Base-by-base conservation (phyloP, 768 basidiomycete genomes). In the Exidia glandulosa region DNA sequence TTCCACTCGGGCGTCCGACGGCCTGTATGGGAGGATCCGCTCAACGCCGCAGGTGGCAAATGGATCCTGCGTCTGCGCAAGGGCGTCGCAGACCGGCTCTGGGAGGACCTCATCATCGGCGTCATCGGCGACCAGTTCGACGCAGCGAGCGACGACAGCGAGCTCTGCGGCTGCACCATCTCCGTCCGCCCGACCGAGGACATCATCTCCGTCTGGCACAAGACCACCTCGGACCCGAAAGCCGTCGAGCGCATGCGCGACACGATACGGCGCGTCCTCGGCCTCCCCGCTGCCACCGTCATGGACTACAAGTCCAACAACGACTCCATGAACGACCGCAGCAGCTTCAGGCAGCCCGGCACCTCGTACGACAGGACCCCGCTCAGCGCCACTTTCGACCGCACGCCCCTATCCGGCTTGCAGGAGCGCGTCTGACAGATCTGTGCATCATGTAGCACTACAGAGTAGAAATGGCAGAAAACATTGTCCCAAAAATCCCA, bases 231-330 rank as follows among this genome's bases (percentile, higher is more conserved):
- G 5, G 90, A 94, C 65, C 71, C 77, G 23, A 87, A 84, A 66
- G 79, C 87, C 32, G 83, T 86, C 63, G 90, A 91, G 65, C 84
- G 83, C 66, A 88, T 97, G 63, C 94, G 93, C 70, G 91, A 94
- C 66, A 87, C 86, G 2, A 82, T 97, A 64, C 80, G 87, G 54
- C 73, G 74, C 65, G 83, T 91, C 14, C 79, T 97, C 54, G 81
- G 84, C 69, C 77, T 97, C 16, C 86, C 93, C 13, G 67, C 82
- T 1, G 76, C 81, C 23, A 94, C 92, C 1, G 80, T 86, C 62
- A 89, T 95, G 84, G 94, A 97, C 70, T 97, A 96, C 72, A 94
- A 95, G 70, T 88, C 91, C 10, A 95, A 95, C 72, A 92, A 88
- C 62, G 90, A 92, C 72, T 92, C 90, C 55, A 87, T 92, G 81